phyloP scores from a whole-genome alignment of 1,139 yeast genomes.

The Candida dubliniensis region DNA sequence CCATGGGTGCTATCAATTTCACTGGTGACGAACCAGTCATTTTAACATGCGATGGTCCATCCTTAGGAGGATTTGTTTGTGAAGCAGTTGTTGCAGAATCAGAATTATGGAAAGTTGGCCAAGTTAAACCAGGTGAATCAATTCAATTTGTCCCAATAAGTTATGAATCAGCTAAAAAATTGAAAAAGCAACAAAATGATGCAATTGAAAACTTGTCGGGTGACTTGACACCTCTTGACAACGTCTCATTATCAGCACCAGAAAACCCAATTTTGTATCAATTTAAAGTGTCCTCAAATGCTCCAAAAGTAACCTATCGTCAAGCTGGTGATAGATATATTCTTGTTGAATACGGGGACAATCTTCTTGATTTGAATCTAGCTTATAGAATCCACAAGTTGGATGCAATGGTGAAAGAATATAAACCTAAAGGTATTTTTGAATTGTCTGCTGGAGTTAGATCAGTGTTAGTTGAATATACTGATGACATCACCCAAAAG shows the following conservation, averaged over 20 bases:
- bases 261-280: conserved; percentile 63
- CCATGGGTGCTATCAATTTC: conserved; percentile 93
- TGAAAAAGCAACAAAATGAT: conserved; percentile 61
- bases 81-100: conserved; percentile 94
- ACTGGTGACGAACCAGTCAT: conserved; percentile 99
- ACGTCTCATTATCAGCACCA: conserved; percentile 36
- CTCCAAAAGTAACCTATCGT: conserved; percentile 80
- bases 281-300: conserved; percentile 45
- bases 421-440: conserved; percentile 72
- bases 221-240: conserved; percentile 38
- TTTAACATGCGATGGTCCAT: conserved; percentile 95
- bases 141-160: conserved; percentile 78
- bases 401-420: conserved; percentile 66
- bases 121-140: conserved; percentile 89
- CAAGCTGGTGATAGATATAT: conserved; percentile 97
- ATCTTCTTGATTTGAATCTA: conserved; percentile 78
- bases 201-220: conserved; percentile 48
- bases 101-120: conserved; percentile 98
- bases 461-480: conserved; percentile 84
- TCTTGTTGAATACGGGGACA: conserved; percentile 89
- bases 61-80: conserved; percentile 96
- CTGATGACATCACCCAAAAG: conserved; percentile 62
- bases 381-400: conserved; percentile 83
- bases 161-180: conserved; percentile 62
- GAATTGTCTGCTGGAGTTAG: conserved; percentile 98